These are phyloP conservation scores for Leishmania mexicana DNA, from an alignment of 208 protist genomes.

Conservation along the genomic window DNA sequence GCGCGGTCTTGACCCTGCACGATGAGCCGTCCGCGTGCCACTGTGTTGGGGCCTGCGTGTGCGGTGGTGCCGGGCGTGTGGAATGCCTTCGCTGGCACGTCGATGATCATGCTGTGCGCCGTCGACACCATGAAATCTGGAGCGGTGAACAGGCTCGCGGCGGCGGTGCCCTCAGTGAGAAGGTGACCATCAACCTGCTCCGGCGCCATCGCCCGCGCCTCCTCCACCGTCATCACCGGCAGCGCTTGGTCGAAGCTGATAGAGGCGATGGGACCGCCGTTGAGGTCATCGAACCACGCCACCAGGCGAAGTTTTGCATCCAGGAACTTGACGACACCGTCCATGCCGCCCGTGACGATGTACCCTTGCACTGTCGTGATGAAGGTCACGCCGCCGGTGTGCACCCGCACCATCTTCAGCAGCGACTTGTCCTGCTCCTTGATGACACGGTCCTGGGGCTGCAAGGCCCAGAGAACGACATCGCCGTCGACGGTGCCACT, in stretches of 20 bases:
- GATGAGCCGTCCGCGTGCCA: constrained; percentile 80
- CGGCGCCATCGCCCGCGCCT: constrained; percentile 35
- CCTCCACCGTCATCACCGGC: constrained; percentile 25
- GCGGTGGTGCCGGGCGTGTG: constrained; percentile 46
- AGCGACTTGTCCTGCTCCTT: constrained; percentile 91
- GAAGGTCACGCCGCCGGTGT: constrained; percentile 82
- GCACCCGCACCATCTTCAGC: constrained; percentile 93
- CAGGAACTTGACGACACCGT: constrained; percentile 95
- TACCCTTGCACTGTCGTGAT: constrained; percentile 71
- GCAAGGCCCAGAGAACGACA: constrained; percentile 90
- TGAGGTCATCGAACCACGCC: constrained; percentile 96
- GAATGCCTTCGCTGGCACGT: constrained; percentile 82
- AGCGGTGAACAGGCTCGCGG: constrained; percentile 61
- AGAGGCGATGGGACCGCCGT: constrained; percentile 91
- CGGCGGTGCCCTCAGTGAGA: constrained; percentile 43
- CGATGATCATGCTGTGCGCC: constrained; percentile 90
- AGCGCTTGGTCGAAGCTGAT: constrained; percentile 86
- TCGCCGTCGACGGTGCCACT: constrained; percentile 94
- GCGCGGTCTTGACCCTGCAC: constrained; percentile 90
- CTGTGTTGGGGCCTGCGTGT: constrained; percentile 26
- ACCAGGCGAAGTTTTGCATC: constrained; percentile 93
- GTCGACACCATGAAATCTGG: constrained; percentile 94
- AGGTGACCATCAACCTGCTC: constrained; percentile 43
- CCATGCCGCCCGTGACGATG: constrained; percentile 94
- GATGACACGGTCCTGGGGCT: constrained; percentile 73